Percentiles rank a stretch among this genome's conserved stretches.
phyloP scores from a whole-genome alignment of 805 yeast genomes.

The Lipomyces yamadae region DNA sequence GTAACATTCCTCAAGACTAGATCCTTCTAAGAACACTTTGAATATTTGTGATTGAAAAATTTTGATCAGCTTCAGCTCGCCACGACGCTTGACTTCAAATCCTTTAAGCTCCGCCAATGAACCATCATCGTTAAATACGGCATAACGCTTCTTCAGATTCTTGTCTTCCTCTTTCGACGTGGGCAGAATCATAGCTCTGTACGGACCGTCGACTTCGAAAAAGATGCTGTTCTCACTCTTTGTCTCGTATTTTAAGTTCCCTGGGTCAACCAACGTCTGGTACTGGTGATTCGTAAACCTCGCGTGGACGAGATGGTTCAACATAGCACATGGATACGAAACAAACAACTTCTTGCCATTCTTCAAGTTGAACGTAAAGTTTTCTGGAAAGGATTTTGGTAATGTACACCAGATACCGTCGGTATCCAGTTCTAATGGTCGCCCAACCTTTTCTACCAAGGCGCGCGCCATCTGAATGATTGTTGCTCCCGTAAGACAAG shows the following conservation, averaged over 20 bases:
- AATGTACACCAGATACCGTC: slow-evolving; percentile 99
- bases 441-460: slow-evolving; percentile 87
- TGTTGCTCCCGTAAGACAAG: slow-evolving; percentile 97
- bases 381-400: slow-evolving; percentile 92
- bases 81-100: slow-evolving; percentile 94
- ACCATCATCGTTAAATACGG: slow-evolving; percentile 95
- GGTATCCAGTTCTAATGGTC: slow-evolving; percentile 95
- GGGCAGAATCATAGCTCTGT: slow-evolving; percentile 95
- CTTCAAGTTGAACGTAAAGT: slow-evolving; percentile 68
- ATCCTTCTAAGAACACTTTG: slow-evolving; percentile 86
- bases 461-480: slow-evolving; percentile 96
- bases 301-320: slow-evolving; percentile 89
- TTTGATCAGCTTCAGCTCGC: slow-evolving; percentile 90
- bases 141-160: slow-evolving; percentile 93
- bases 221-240: slow-evolving; percentile 91
- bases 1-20: slow-evolving; percentile 77
- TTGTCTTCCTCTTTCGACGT: slow-evolving; percentile 97
- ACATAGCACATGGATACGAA: slow-evolving; percentile 95
- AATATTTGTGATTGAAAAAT: slow-evolving; percentile 95
- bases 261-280: slow-evolving; percentile 79
- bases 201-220: slow-evolving; percentile 98
- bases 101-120: slow-evolving; percentile 94
- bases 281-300: slow-evolving; percentile 93
- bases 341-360: slow-evolving; percentile 77
- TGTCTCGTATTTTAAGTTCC: slow-evolving; percentile 69